phyloP scores from a whole-genome alignment of 495 filamentous ascomycete species.

The Penicillium fimorum region DNA sequence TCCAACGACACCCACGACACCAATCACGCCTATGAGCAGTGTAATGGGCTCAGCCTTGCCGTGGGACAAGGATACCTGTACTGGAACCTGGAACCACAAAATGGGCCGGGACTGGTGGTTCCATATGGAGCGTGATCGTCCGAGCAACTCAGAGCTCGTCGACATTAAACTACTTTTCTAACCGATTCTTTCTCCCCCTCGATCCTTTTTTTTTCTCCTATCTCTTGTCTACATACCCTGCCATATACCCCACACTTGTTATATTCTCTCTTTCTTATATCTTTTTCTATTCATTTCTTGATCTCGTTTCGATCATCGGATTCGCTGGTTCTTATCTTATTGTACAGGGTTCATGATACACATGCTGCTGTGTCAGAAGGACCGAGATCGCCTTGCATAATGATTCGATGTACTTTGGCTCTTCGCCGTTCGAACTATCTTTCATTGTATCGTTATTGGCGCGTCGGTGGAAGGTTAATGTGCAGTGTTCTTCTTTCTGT shows the following conservation, averaged over 20 bases:
- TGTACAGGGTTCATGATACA: conserved; percentile 12
- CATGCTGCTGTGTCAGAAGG: conserved; percentile 5
- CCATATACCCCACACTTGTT: conserved; percentile 34
- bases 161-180: conserved; percentile 42
- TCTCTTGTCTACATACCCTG: conserved; percentile 12
- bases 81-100: conserved; percentile 49
- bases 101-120: conserved; percentile 51
- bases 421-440: background rate
- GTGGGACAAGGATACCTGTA: conserved; percentile 49
- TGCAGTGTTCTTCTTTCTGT: conserved; percentile 9
- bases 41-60: conserved; percentile 30
- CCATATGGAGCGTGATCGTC: conserved; percentile 50
- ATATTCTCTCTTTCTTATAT: conserved; percentile 16
- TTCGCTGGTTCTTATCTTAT: background rate
- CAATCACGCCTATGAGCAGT: conserved; percentile 36
- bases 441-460: conserved; percentile 1
- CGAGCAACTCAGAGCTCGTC: conserved; percentile 39
- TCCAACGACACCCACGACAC: conserved; percentile 38
- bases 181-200: conserved; percentile 4
- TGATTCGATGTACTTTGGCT: background rate
- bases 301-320: conserved; percentile 2
- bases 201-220: conserved; percentile 5
- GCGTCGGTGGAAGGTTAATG: conserved; percentile 1
- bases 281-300: conserved; percentile 2
- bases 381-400: conserved; percentile 2